phyloP scores from a whole-genome alignment of 306 rosid genomes.

The Glycine soja region DNA sequence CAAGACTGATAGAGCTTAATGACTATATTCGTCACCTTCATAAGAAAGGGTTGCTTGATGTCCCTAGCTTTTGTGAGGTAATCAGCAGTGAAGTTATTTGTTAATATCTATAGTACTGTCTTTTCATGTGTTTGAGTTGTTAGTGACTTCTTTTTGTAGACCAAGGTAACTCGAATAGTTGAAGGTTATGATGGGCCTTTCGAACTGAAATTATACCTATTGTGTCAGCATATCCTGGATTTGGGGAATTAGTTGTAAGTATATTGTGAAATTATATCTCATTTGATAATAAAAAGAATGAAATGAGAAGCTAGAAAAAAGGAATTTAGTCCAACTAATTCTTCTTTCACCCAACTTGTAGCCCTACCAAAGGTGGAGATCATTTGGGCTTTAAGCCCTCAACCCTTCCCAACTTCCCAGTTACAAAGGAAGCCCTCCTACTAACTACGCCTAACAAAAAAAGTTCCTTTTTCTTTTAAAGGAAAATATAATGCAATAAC shows the following conservation, averaged over 20 bases:
- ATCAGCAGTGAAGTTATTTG: conserved; percentile 29
- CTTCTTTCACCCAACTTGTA: neutral
- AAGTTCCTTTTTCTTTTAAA: neutral
- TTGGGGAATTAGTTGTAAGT: conserved; percentile 96
- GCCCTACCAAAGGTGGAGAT: conserved; percentile 3
- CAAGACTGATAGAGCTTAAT: conserved; percentile 84
- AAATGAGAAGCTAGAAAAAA: neutral
- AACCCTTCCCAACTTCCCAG: neutral
- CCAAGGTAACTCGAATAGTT: conserved; percentile 96
- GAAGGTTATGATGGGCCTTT: conserved; percentile 99
- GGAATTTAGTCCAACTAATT: conserved; percentile 11
- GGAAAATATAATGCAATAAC: conserved; percentile 6
- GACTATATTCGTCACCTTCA: conserved; percentile 83
- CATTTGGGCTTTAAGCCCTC: neutral
- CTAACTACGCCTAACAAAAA: conserved; percentile 8
- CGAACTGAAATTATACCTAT: conserved; percentile 93
- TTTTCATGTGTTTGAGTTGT: conserved; percentile 50
- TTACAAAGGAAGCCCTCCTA: conserved; percentile 2
- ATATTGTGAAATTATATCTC: conserved; percentile 39
- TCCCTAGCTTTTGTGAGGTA: conserved; percentile 99
- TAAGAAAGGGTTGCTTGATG: conserved; percentile 83
- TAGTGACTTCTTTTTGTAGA: conserved; percentile 63
- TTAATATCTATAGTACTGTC: conserved; percentile 25
- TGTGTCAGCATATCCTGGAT: conserved; percentile 98
- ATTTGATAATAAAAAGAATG: conserved; percentile 19